Conservation (phyloP, 805 yeast genomes). For the Candida mattraensis region DNA sequence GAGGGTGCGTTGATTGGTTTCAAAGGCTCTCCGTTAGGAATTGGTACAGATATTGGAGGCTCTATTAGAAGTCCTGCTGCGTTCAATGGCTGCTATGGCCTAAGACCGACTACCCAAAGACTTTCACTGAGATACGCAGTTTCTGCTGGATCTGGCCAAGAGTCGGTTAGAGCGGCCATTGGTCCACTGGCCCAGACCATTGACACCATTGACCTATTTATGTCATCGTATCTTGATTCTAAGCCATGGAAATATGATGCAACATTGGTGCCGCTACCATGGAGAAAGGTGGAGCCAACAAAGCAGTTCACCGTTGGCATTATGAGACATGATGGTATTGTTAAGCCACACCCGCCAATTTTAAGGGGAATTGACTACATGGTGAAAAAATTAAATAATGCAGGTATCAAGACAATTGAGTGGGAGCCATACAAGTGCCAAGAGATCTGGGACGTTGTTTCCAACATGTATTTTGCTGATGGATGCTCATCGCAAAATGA, state of each 20-base stretch:
- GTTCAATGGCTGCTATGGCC: slow-evolving; percentile 52
- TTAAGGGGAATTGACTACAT: slow-evolving; percentile 54
- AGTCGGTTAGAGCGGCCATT: slow-evolving; percentile 27
- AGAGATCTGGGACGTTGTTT: slow-evolving; percentile 58
- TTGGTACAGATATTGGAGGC: slow-evolving; percentile 67
- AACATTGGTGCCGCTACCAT: slow-evolving; percentile 40
- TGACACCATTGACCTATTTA: slow-evolving; percentile 49
- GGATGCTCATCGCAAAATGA: slow-evolving; percentile 59
- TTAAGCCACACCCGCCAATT: slow-evolving; percentile 69
- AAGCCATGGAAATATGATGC: slow-evolving; percentile 39
- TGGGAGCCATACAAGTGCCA: slow-evolving; percentile 58
- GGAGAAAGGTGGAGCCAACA: slow-evolving; percentile 39
- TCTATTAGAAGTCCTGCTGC: slow-evolving; percentile 59
- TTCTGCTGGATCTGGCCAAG: slow-evolving; percentile 25
- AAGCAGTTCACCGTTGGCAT: slow-evolving; percentile 55
- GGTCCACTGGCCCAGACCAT: slow-evolving; percentile 54
- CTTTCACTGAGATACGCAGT: slow-evolving; percentile 30
- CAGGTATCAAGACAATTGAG: slow-evolving; percentile 55
- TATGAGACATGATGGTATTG: slow-evolving; percentile 60
- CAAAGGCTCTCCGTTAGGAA: slow-evolving; percentile 55
- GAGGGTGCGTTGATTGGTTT: slow-evolving; percentile 58
- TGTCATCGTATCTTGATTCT: slow-evolving; percentile 31
- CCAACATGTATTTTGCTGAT: slow-evolving; percentile 59
- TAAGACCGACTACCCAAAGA: slow-evolving; percentile 44
- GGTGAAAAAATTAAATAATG: slow-evolving; percentile 51